Percentiles rank a stretch among this genome's conserved stretches.
These are phyloP conservation scores for Plasmodium vivax DNA, from an alignment of 169 alveolate genomes.

Conservation along the genomic window DNA sequence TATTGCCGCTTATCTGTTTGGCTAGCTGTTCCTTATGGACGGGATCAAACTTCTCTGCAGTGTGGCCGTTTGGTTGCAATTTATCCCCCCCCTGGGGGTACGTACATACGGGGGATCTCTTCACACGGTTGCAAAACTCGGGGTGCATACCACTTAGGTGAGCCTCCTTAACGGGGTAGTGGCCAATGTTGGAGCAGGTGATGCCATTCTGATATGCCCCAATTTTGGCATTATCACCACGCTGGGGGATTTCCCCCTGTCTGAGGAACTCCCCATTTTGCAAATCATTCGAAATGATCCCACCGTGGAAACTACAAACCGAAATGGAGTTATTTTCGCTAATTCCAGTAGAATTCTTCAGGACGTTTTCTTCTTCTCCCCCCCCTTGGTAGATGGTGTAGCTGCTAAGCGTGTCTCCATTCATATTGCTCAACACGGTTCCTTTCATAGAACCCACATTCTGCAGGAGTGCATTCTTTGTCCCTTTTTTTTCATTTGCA, in stretches of 20 bases:
- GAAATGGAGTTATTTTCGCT: slow-evolving; percentile 1
- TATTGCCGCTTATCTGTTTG: not conserved
- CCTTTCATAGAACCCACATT: not conserved
- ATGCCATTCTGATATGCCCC: not conserved
- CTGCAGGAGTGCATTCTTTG: not conserved
- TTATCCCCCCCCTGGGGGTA: not conserved
- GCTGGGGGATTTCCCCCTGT: not conserved
- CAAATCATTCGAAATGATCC: slow-evolving; percentile 14
- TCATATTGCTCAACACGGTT: not conserved
- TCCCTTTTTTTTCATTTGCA: not conserved
- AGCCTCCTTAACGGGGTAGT: not conserved
- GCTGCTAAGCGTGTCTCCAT: not conserved
- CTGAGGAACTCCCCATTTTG: not conserved
- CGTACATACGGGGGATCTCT: not conserved
- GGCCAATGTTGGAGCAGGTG: not conserved
- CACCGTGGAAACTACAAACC: not conserved
- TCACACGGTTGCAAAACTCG: not conserved
- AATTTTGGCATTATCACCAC: not conserved
- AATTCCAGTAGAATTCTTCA: slow-evolving; percentile 1
- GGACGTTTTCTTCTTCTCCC: not conserved
- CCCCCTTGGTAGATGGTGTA: not conserved
- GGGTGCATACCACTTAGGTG: not conserved
- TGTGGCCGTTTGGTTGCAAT: not conserved
- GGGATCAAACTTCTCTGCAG: not conserved
- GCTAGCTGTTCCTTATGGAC: not conserved